Evolutionary conservation across 495 filamentous ascomycete species (phyloP).

Genomic region (Hypoxylon fuscum): DNA sequence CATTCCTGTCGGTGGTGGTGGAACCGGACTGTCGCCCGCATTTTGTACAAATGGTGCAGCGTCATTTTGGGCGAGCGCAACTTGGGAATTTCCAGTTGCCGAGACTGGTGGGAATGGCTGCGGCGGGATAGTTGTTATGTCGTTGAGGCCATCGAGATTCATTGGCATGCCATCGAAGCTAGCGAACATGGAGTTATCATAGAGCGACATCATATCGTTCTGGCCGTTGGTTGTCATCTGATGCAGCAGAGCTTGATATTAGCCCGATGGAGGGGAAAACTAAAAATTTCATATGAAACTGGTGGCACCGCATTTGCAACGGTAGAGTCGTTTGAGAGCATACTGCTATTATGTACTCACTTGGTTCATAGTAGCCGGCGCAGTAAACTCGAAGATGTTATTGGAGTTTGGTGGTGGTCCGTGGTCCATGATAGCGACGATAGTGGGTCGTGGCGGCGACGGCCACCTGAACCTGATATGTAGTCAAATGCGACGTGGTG

Average conservation of each 20-base stretch:
- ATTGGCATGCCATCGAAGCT: slow-evolving; percentile 52
- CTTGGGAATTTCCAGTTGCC: slow-evolving; percentile 28
- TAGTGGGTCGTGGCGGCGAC: slow-evolving; percentile 31
- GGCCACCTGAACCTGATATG: slow-evolving; percentile 22
- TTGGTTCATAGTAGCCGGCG: slow-evolving; percentile 36
- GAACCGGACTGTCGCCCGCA: slow-evolving; percentile 46
- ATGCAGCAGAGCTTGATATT: slow-evolving; percentile 31
- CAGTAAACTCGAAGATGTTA: slow-evolving; percentile 45
- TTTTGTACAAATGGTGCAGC: slow-evolving; percentile 37
- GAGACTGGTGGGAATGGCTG: slow-evolving; percentile 34
- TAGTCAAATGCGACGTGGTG: slow-evolving; percentile 31
- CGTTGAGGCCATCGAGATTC: slow-evolving; percentile 46
- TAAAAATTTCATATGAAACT: not conserved
- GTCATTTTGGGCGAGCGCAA: slow-evolving; percentile 34
- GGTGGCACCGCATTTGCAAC: slow-evolving; percentile 9
- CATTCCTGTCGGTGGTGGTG: slow-evolving; percentile 52
- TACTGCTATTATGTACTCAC: slow-evolving; percentile 29
- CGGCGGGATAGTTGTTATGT: slow-evolving; percentile 30
- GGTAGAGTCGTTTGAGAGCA: slow-evolving; percentile 9
- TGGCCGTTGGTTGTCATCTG: slow-evolving; percentile 45
- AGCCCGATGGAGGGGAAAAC: slow-evolving; percentile 17
- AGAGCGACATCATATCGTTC: slow-evolving; percentile 52
- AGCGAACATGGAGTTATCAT: slow-evolving; percentile 48
- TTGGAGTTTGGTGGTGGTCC: slow-evolving; percentile 44
- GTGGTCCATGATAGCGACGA: slow-evolving; percentile 49